Evolutionary conservation across 345 rosid species (phyloP), one percentile per base, ranked within the genome.

Genomic region (Theobroma cacao): DNA sequence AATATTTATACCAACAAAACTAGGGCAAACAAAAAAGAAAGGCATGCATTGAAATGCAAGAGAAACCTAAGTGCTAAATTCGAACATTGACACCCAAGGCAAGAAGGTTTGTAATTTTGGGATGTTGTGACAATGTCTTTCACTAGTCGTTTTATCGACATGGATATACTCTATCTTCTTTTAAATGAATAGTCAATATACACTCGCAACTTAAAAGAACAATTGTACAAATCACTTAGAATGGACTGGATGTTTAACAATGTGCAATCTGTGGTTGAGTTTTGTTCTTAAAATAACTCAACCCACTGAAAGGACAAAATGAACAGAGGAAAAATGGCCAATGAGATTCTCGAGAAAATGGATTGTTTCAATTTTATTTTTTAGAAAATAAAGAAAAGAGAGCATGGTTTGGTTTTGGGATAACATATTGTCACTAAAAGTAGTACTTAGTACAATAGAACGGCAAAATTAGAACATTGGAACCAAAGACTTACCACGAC

Each of bases 401-500:
- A 62, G 1, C 12, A 2, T 6, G 28, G 14, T 2, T 47, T 14
- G 59, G 75, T 53, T 34, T 55, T 45, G 30, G n/a, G 33, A 53
- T 33, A n/a, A n/a, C 1, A 22, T 65, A 10, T 36, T 4, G 30
- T 36, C 70, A 65, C 22, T 18, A 63, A 63, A 28, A 36, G 14
- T n/a, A 63, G 45, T 9, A 63, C 12, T 34, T 2, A 8, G 26
- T 10, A 64, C 2, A 36, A 2, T 30, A 72, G 41, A 30, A 9
- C 18, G n/a, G 53, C n/a, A 67, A 43, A 67, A 43, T 7, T 9
- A 14, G 31, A 74, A 50, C 28, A 67, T 56, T 33, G 30, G 60
- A 76, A 55, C 30, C 28, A 56, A 48, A 47, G 55, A 56, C 65
- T 53, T 55, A 78, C 80, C 85, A 5, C 70, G 74, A 22, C 77